Percentiles rank a stretch among this genome's conserved stretches.
Evolutionary conservation across 2,329 filamentous ascomycete genomes (phyloP).

Genomic region (Sodiomyces alkalinus): DNA sequence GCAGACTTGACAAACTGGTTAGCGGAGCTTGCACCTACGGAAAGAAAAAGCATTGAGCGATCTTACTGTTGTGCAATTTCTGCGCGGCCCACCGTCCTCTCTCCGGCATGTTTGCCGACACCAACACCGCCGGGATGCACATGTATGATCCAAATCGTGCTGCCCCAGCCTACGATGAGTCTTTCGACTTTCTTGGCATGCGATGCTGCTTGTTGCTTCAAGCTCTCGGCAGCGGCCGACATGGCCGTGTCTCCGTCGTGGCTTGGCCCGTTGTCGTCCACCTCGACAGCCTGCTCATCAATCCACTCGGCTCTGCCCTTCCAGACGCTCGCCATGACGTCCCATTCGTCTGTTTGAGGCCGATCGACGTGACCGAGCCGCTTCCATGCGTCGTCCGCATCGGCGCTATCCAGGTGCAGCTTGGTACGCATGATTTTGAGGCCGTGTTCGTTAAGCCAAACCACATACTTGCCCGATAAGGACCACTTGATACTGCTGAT

Average conservation of each 20-base stretch:
- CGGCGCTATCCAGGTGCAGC: constrained; percentile 58
- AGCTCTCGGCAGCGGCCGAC: constrained; percentile 30
- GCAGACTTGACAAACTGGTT: constrained; percentile 46
- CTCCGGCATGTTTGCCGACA: constrained; percentile 49
- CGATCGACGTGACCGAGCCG: constrained; percentile 83
- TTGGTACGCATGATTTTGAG: constrained; percentile 97
- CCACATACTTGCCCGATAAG: constrained; percentile 76
- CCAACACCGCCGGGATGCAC: constrained; percentile 63
- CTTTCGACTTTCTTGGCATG: constrained; percentile 49
- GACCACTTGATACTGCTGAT: constrained; percentile 95
- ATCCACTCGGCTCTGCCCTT: constrained; percentile 89
- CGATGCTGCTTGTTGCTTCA: constrained; percentile 32
- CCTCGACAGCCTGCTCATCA: constrained; percentile 65
- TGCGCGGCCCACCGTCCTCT: constrained; percentile 61
- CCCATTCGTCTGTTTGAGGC: constrained; percentile 76
- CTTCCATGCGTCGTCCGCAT: constrained; percentile 82
- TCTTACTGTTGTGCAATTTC: constrained; percentile 87
- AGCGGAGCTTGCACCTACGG: constrained; percentile 7
- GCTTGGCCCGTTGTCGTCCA: constrained; percentile 41
- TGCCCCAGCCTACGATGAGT: constrained; percentile 86
- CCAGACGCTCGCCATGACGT: constrained; percentile 94
- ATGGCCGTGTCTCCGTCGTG: constrained; percentile 15
- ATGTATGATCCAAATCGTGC: constrained; percentile 90
- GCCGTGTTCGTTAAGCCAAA: constrained; percentile 91
- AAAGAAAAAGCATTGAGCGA: background rate